A percentile compares a stretch with the other conserved stretches of the same genome.
Conservation (phyloP, 306 rosid species). For the Cucurbita maxima region DNA sequence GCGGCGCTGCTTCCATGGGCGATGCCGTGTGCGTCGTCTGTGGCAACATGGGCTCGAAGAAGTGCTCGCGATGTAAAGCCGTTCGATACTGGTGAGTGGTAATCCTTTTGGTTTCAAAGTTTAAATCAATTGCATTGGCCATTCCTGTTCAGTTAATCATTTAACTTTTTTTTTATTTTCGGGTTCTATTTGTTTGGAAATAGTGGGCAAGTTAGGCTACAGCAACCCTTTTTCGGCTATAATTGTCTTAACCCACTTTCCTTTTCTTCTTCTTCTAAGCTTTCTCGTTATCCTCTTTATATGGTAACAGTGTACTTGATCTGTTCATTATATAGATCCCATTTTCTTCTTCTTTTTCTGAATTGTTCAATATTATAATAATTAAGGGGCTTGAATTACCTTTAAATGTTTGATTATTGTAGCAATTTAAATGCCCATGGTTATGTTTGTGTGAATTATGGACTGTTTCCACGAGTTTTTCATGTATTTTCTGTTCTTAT, state of each 20-base stretch:
- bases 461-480: not conserved
- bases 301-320: not conserved
- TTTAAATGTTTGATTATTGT: not conserved
- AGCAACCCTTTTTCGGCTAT: not conserved
- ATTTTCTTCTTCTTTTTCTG: not conserved
- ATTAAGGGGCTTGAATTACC: not conserved
- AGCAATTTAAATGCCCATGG: not conserved
- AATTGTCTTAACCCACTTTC: not conserved
- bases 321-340: not conserved
- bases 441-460: not conserved
- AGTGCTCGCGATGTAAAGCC: conserved; percentile 80
- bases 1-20: conserved; percentile 13
- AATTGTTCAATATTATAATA: not conserved
- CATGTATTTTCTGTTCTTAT: not conserved
- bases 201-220: not conserved
- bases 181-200: not conserved
- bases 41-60: conserved; percentile 24
- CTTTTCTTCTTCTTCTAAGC: not conserved
- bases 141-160: too few species aligned
- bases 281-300: not conserved
- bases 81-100: conserved; percentile 54
- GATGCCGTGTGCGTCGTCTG: conserved; percentile 45
- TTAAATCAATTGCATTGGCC: not conserved
- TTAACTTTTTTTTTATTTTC: not conserved
- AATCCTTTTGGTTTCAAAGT: not conserved